Conservation (phyloP, 1,284 basidiomycete species). For the Sparassis latifolia region DNA sequence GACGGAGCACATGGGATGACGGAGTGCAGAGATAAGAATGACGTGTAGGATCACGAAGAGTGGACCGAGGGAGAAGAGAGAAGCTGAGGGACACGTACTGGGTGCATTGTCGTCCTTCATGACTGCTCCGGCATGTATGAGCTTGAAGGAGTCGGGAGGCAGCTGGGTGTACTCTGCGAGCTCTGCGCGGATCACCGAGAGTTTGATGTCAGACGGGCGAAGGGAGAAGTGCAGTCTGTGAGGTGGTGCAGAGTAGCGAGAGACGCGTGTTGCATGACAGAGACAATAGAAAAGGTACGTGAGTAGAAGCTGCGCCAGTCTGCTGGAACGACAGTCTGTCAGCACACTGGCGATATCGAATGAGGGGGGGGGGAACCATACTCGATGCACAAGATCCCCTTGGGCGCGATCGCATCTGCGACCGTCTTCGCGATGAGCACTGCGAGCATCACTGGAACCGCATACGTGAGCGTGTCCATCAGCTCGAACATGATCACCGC, state of each 20-base stretch:
- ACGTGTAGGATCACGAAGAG: no score
- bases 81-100: slow-evolving; percentile 36
- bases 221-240: slow-evolving; percentile 49
- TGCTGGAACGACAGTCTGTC: no score
- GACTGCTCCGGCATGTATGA: slow-evolving; percentile 73
- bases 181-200: slow-evolving; percentile 45
- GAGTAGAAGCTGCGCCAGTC: slow-evolving; percentile 60
- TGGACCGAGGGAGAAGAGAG: slow-evolving; percentile 3
- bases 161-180: slow-evolving; percentile 65
- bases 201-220: slow-evolving; percentile 47
- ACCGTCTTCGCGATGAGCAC: slow-evolving; percentile 92
- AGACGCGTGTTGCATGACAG: slow-evolving; percentile 3
- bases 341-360: neutral
- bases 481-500: slow-evolving; percentile 98
- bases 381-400: slow-evolving; percentile 94
- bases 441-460: slow-evolving; percentile 89
- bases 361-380: slow-evolving; percentile 31
- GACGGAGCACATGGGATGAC: no score
- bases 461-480: slow-evolving; percentile 91
- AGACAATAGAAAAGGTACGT: slow-evolving; percentile 24
- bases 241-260: slow-evolving; percentile 1
- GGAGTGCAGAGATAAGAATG: no score
- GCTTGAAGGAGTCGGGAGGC: slow-evolving; percentile 57
- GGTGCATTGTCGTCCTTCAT: slow-evolving; percentile 71
- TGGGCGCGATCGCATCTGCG: slow-evolving; percentile 87